Evolutionary conservation across 495 filamentous ascomycete species (phyloP).

Genomic region (Tetracladium setigerum): DNA sequence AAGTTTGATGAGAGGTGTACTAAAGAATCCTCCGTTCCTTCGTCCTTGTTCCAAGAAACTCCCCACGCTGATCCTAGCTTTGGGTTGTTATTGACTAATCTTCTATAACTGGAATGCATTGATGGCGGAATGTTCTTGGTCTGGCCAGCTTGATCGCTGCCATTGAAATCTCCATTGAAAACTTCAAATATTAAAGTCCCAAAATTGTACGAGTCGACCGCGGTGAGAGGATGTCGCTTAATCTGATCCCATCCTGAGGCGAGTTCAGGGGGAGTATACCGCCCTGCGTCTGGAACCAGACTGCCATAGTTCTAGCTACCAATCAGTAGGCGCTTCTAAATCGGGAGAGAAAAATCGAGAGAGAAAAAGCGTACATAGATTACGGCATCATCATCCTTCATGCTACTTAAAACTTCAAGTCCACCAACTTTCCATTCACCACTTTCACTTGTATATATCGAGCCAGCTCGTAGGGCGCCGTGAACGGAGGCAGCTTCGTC

Average conservation of each 20-base stretch:
- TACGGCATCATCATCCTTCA: constrained; percentile 89
- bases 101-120: constrained; percentile 86
- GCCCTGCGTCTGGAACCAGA: constrained; percentile 70
- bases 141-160: constrained; percentile 67
- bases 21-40: constrained; percentile 79
- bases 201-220: constrained; percentile 80
- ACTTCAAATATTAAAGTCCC: constrained; percentile 81
- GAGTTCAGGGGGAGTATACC: constrained; percentile 82
- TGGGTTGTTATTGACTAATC: constrained; percentile 85
- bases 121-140: constrained; percentile 79
- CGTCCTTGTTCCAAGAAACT: constrained; percentile 88
- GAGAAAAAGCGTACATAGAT: constrained; percentile 73
- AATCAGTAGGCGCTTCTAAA: constrained; percentile 1
- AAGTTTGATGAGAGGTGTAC: constrained; percentile 82
- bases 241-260: constrained; percentile 79
- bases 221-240: constrained; percentile 72
- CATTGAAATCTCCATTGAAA: constrained; percentile 75
- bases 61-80: constrained; percentile 71
- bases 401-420: constrained; percentile 86
- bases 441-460: constrained; percentile 86
- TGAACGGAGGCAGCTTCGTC: constrained; percentile 87
- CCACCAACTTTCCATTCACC: constrained; percentile 96
- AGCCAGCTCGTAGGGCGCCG: constrained; percentile 74
- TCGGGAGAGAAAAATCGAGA: background rate
- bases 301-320: constrained; percentile 74